Conservation (phyloP, 306 rosid species). For the Malus domestica region DNA sequence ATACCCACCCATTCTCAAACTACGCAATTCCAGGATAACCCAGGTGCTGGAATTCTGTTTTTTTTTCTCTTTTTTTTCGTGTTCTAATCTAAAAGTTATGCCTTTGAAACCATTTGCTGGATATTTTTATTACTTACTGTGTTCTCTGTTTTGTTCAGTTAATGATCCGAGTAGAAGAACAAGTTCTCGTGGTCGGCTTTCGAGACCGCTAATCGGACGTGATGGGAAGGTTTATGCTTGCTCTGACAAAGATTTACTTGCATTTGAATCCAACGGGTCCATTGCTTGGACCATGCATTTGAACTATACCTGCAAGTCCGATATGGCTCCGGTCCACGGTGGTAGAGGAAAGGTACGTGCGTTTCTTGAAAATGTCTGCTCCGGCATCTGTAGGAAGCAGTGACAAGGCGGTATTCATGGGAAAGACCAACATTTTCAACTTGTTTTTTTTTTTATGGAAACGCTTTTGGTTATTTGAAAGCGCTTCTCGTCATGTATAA, state of each 20-base stretch:
- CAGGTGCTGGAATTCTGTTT: not conserved
- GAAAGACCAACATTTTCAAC: too few species aligned
- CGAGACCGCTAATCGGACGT: constrained; percentile 49
- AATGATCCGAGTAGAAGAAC: constrained; percentile 8
- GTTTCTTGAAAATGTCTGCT: not conserved
- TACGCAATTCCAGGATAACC: not conserved
- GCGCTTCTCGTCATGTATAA: not conserved
- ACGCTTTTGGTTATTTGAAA: too few species aligned
- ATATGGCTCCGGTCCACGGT: constrained; percentile 46
- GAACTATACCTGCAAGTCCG: constrained; percentile 41
- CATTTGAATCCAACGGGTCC: constrained; percentile 61
- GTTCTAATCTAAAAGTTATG: not conserved
- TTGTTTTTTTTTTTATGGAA: not conserved
- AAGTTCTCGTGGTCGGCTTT: constrained; percentile 28
- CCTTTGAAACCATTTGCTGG: not conserved
- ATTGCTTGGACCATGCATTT: constrained; percentile 55
- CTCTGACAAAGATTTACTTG: constrained; percentile 37
- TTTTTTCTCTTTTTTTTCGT: not conserved
- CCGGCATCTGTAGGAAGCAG: too few species aligned
- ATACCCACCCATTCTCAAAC: not conserved
- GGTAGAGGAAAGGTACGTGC: constrained; percentile 46
- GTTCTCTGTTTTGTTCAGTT: not conserved
- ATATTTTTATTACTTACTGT: not conserved
- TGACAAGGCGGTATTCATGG: too few species aligned
- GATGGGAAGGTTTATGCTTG: constrained; percentile 58